Conservation (phyloP, 352 stramenopile species). For the Globisporangium solare region DNA sequence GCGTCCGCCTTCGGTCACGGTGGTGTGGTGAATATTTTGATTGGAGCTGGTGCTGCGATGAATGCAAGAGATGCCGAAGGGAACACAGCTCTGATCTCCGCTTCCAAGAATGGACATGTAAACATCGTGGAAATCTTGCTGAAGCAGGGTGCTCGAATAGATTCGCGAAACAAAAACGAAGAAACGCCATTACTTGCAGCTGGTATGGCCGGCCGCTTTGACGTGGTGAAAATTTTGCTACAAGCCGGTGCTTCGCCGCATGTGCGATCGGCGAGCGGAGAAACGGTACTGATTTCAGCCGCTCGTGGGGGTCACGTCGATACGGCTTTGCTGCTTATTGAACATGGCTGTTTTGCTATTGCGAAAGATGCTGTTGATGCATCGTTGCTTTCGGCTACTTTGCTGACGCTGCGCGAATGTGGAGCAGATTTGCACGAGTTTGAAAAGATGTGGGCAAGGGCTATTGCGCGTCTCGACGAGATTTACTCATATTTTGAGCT, state of each 20-base stretch:
- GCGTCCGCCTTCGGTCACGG: slow-evolving; percentile 3
- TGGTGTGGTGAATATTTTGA: neutral
- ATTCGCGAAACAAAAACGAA: neutral
- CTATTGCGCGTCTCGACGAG: neutral
- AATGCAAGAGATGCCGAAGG: slow-evolving; percentile 1
- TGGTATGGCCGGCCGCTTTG: slow-evolving; percentile 1
- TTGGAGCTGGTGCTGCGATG: neutral
- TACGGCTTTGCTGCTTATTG: neutral
- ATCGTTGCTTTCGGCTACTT: neutral
- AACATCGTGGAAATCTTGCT: slow-evolving; percentile 2
- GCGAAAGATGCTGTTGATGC: neutral
- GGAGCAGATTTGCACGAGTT: slow-evolving; percentile 4
- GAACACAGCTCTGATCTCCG: slow-evolving; percentile 1
- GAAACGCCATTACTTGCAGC: slow-evolving; percentile 7
- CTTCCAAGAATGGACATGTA: neutral
- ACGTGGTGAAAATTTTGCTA: neutral
- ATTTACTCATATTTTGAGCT: neutral
- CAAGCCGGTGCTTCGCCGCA: slow-evolving; percentile 4
- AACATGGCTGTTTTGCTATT: neutral
- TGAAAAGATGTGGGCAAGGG: slow-evolving; percentile 3
- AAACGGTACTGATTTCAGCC: slow-evolving; percentile 4
- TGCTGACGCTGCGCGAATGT: neutral
- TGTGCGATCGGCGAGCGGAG: slow-evolving; percentile 1
- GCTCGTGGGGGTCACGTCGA: slow-evolving; percentile 3
- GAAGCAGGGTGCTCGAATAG: neutral